Percentiles rank a stretch among this genome's conserved stretches.
These are phyloP conservation scores for Alternaria gaisen DNA, from an alignment of 2,329 filamentous ascomycete species.

Conservation along the genomic window DNA sequence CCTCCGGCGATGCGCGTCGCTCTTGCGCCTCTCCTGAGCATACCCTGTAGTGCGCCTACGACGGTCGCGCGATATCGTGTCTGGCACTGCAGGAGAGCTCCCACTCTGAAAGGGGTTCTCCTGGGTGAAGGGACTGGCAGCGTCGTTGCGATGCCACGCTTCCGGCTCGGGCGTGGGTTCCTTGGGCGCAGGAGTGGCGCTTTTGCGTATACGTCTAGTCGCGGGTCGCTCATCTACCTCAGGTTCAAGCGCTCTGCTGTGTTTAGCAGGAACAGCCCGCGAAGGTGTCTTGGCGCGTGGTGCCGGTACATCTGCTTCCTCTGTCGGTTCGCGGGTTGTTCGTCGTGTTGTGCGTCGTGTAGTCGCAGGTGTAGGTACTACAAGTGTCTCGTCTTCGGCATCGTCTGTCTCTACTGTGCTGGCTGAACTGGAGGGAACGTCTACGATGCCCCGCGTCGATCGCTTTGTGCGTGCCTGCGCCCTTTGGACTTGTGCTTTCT, in stretches of 20 bases:
- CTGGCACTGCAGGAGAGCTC: conserved; percentile 67
- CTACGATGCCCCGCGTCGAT: conserved; percentile 83
- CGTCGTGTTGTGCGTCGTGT: conserved; percentile 42
- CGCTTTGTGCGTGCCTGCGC: conserved; percentile 82
- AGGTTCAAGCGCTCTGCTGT: conserved; percentile 51
- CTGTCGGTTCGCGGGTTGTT: conserved; percentile 55
- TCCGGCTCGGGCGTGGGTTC: conserved; percentile 61
- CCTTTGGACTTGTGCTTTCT: conserved; percentile 78
- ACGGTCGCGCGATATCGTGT: conserved; percentile 53
- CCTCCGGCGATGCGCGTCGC: conserved; percentile 53
- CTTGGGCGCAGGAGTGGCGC: conserved; percentile 53
- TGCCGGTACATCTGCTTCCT: conserved; percentile 33
- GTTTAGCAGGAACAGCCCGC: conserved; percentile 54
- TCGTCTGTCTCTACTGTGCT: conserved; percentile 65
- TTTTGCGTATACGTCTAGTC: conserved; percentile 51
- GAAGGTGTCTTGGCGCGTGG: conserved; percentile 47
- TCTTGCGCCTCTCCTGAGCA: conserved; percentile 54
- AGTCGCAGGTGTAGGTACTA: conserved; percentile 55
- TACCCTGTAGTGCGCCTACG: conserved; percentile 62
- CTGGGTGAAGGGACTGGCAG: conserved; percentile 77
- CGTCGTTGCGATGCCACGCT: conserved; percentile 51
- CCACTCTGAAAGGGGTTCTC: conserved; percentile 96
- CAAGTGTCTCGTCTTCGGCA: conserved; percentile 55
- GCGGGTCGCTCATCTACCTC: conserved; percentile 47
- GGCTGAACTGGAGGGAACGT: conserved; percentile 72